A percentile compares a stretch with the other conserved stretches of the same genome.
Evolutionary conservation across 441 rosid species (phyloP).

Genomic region (Hypseocharis bilobata): DNA sequence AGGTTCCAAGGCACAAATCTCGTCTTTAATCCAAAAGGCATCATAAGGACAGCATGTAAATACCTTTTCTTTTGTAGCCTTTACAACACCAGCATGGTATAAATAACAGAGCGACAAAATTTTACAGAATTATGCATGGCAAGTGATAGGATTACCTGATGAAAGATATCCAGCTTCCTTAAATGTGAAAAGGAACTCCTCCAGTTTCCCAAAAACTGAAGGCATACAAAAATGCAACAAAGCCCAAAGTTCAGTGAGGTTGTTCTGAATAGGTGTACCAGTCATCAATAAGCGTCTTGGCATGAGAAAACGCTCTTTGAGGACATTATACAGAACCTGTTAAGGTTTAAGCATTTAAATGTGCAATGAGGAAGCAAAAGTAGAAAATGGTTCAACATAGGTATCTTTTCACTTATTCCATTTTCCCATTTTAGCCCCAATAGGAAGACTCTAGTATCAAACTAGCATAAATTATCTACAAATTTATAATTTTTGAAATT

Average conservation of each 20-base stretch:
- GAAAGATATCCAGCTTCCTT: conserved; percentile 48
- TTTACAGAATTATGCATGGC: not conserved
- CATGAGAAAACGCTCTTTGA: conserved; percentile 52
- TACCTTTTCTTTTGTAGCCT: too few relatives aligned
- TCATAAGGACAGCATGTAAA: too few relatives aligned
- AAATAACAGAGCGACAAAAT: not conserved
- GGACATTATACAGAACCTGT: conserved; percentile 70
- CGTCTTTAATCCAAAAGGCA: too few relatives aligned
- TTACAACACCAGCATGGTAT: not conserved
- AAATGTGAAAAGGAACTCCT: conserved; percentile 61
- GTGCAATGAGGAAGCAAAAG: not conserved
- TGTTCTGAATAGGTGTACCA: conserved; percentile 87
- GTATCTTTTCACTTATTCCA: not conserved
- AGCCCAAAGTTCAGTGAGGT: conserved; percentile 84
- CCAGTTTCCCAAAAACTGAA: conserved; percentile 60
- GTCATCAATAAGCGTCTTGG: conserved; percentile 86
- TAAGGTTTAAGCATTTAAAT: conserved; percentile 11
- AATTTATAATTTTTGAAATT: not conserved
- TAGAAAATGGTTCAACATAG: not conserved
- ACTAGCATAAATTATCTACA: too few relatives aligned
- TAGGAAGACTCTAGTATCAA: too few relatives aligned
- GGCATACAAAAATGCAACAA: conserved; percentile 92
- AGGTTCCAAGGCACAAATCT: too few relatives aligned
- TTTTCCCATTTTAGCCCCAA: not conserved
- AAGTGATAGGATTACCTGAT: conserved; percentile 36